phyloP scores from a whole-genome alignment of 2,329 filamentous ascomycete genomes.

The Pseudofabraea citricarpa region DNA sequence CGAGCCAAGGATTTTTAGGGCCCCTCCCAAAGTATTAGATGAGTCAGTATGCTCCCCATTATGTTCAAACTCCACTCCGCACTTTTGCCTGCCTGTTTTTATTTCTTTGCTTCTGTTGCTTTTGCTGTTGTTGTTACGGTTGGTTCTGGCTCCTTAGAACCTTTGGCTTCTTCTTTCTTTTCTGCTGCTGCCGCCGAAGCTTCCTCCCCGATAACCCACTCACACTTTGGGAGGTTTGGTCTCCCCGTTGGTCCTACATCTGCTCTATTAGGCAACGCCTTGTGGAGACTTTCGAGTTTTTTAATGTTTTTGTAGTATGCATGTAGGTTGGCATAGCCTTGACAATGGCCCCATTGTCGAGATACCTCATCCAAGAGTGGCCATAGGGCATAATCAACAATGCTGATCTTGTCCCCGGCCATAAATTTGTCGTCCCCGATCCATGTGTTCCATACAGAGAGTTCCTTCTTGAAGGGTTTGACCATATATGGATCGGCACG shows the following conservation, averaged over 20 bases:
- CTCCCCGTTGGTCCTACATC: not conserved
- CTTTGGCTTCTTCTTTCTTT: too few species aligned
- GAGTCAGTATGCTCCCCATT: too few species aligned
- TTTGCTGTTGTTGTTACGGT: too few species aligned
- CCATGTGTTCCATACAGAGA: slow-evolving; percentile 19
- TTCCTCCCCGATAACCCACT: not conserved
- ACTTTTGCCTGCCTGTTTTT: too few species aligned
- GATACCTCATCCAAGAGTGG: slow-evolving; percentile 46
- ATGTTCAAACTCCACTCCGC: too few species aligned
- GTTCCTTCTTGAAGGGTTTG: slow-evolving; percentile 22
- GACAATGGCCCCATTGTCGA: slow-evolving; percentile 26
- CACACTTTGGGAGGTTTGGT: not conserved
- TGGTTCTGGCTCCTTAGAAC: too few species aligned
- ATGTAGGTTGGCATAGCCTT: slow-evolving; percentile 25
- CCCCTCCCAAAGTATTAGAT: too few species aligned
- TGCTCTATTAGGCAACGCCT: slow-evolving; percentile 4
- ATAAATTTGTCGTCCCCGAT: slow-evolving; percentile 33
- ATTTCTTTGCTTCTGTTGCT: too few species aligned
- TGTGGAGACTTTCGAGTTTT: slow-evolving; percentile 12
- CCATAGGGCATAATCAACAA: slow-evolving; percentile 55
- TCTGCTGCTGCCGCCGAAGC: not conserved
- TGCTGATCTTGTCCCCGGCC: slow-evolving; percentile 33
- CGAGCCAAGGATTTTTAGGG: too few species aligned
- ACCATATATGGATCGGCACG: slow-evolving; percentile 13
- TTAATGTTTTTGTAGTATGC: slow-evolving; percentile 17